Conservation (phyloP, 1,139 yeast genomes). For the Ogataea hybrid region DNA sequence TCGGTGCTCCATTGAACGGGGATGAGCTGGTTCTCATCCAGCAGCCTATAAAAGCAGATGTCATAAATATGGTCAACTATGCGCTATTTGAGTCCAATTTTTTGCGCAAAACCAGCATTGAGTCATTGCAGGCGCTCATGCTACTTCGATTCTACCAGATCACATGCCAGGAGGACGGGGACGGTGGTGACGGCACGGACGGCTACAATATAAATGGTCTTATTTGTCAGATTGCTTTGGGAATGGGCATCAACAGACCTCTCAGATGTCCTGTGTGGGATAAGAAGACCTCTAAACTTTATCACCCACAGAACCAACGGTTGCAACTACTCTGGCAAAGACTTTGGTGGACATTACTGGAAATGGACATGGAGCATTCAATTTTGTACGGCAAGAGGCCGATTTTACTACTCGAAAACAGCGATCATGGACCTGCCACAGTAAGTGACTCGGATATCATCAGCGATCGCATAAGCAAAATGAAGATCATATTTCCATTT, state of each 20-base stretch:
- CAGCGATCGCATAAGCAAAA: slow-evolving; percentile 13
- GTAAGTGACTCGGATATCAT: not conserved
- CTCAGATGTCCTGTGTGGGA: slow-evolving; percentile 34
- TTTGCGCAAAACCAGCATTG: slow-evolving; percentile 33
- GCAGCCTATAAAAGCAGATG: slow-evolving; percentile 36
- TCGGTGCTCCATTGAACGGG: slow-evolving; percentile 11
- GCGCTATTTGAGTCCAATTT: slow-evolving; percentile 35
- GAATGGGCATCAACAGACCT: slow-evolving; percentile 46
- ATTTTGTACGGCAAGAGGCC: slow-evolving; percentile 42
- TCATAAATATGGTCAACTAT: slow-evolving; percentile 32
- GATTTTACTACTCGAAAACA: slow-evolving; percentile 20
- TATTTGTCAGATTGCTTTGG: slow-evolving; percentile 42
- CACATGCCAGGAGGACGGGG: slow-evolving; percentile 54
- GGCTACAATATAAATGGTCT: slow-evolving; percentile 39
- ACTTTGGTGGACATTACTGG: slow-evolving; percentile 30
- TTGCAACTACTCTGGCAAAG: slow-evolving; percentile 29
- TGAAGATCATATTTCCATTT: slow-evolving; percentile 13
- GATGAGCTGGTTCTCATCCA: slow-evolving; percentile 28
- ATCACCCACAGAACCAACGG: slow-evolving; percentile 8
- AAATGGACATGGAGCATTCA: slow-evolving; percentile 40
- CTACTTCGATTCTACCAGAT: slow-evolving; percentile 39
- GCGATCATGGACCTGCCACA: slow-evolving; percentile 4
- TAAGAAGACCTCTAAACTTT: slow-evolving; percentile 11
- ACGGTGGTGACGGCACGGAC: slow-evolving; percentile 32
- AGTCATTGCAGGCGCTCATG: slow-evolving; percentile 40